Evolutionary conservation across 2,329 filamentous ascomycete species (phyloP), one percentile per base, ranked within the genome.

Genomic region (Colletotrichum theobromicola): DNA sequence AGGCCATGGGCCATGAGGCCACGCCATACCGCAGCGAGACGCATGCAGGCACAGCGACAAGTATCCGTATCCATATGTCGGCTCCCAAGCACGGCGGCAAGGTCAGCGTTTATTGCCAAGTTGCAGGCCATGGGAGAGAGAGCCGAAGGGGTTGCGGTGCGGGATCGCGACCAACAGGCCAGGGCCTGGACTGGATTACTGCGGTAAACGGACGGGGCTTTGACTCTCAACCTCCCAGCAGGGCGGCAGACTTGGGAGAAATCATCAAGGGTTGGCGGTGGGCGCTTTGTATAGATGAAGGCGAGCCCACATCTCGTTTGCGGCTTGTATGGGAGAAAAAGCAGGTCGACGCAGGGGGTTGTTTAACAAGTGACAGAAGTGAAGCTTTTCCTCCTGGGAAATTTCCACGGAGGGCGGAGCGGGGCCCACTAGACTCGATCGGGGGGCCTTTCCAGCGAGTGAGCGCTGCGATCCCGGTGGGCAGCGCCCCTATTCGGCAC

Each of bases 251-350:
- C n/a, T n/a, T n/a, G 34, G 58, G 53, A 61, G 57, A 60, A 46
- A 63, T 72, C 15, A 72, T 28, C 62, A 75, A 35, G 72, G 72
- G 57, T 55, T 42, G 35, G 12, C 24, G 16, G 62, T 58, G 55
- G 72, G 57, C 46, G 72, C 72, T 67, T 75, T 64, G 65, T 34
- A 30, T 72, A 67, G 57, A 75, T 75, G 42, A 67, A 67, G 18
- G 7, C 13, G 63, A 75, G 46, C 21, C 72, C 72, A 74, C 72
- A 74, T 63, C 68, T 72, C 62, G 62, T 74, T 58, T 72, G 63
- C 62, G 67, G 35, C 62, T 72, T 72, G 62, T 72, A 62, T 74
- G 63, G 62, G 60, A 72, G 42, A 72, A 26, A 57, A 72, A 63
- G 68, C 72, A 74, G 72, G 42, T 26, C 24, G 53, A 60, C 18